Base-by-base conservation (phyloP, 225 moss, liverwort and hornwort genomes). In the Marchantia paleacea region DNA sequence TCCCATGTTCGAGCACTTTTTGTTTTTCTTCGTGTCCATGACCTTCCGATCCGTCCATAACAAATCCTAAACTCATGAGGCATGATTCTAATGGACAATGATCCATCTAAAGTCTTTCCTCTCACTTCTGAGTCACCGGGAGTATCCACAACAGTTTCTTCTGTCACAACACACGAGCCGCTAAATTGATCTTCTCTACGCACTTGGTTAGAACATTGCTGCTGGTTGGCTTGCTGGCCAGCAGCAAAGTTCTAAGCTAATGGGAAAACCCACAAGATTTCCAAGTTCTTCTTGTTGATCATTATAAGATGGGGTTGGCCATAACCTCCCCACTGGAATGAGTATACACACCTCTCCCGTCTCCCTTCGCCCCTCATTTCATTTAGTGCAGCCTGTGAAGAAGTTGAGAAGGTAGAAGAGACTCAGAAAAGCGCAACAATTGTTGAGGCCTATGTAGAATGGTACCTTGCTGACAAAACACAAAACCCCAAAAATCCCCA, bases 1-100 rank as follows among this genome's bases (percentile, higher is more conserved):
- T 63, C 63, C 63, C 63, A 63, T n/a, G 63, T 19, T 63, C n/a
- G 63, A 24, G 63, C n/a, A n/a, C 63, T 63, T 63, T 63, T 63
- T 63, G 63, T 63, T 63, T 63, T 63, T 63, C 63, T 63, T 63
- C 63, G 22, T 24, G 63, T 63, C 63, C 63, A 63, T 9, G 24
- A 63, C 39, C 39, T 39, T 39, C 39, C 39, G 39, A 39, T 39
- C 39, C 39, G 39, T 39, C 39, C 39, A 39, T 5, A 39, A 5
- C 39, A 39, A 39, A 39, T 39, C 39, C 39, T 5, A 39, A 39
- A 39, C 39, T 5, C 39, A 2, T 2, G 39, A 55, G 55, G 13
- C 18, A 55, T 63, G 24, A 15, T 20, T 63, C 63, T 2, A 63
- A 10, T 15, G 8, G 63, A 63, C 24, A 10, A 24, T 63, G 24